Evolutionary conservation across 2,329 filamentous ascomycete genomes (phyloP), one percentile per base, ranked within the genome.

Genomic region (Pyrenophora tritici-repentis): DNA sequence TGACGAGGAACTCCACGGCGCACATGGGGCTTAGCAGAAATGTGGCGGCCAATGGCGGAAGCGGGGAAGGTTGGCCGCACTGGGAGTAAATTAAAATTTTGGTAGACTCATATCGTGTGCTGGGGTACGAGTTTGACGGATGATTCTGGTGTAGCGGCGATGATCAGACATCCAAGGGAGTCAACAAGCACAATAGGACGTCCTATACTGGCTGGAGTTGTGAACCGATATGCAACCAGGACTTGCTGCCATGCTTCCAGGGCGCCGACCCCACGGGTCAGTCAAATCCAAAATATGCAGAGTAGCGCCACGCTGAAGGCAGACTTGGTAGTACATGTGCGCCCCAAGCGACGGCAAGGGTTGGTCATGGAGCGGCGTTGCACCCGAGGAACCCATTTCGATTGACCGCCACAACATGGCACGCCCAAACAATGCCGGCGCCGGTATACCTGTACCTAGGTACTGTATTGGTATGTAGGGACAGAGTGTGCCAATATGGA

Each of bases 311-410:
- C 22, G 37, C n/a, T 40, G 22, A 6, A n/a, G 14, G n/a, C 13
- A 29, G n/a, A 31, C 16, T 5, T 26, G 33, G 43, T 51, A 12
- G 33, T 41, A 51, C 48, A 47, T 14, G 32, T 39, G 9, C 18
- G 7, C 18, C 18, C 18, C 18, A 20, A 20, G 3, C 18, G 18
- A 20, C 35, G 26, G 10, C 10, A 29, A 29, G 12, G 26, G n/a
- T 12, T 32, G 37, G 18, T 31, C 13, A 33, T 12, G 8, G 20
- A 38, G 10, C 12, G n/a, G 13, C 17, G 5, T 9, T 36, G 33
- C 35, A 8, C 20, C 16, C 7, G 43, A 10, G 22, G 33, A 44
- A 7, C 10, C 10, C 22, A 12, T 44, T 6, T 22, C 20, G 22
- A 20, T 18, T 29, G 22, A 16, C 36, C 31, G 36, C 18, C 2